Percentiles rank a stretch among this genome's conserved stretches.
Conservation (phyloP, 148 eudicot species). For the Salicornia ramosissima region DNA sequence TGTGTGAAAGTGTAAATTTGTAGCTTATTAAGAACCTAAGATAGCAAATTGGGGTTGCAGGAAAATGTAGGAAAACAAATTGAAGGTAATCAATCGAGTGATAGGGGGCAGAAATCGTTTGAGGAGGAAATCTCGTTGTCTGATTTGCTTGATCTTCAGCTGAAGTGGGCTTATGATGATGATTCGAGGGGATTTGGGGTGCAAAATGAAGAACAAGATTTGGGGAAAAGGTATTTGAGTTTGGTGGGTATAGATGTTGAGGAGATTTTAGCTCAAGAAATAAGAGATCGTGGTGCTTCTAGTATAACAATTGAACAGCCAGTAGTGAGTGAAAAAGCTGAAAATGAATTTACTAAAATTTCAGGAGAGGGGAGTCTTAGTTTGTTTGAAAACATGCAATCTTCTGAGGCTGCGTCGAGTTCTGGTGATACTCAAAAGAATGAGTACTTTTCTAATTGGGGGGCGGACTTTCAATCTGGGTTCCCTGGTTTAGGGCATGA, state of each 20-base stretch:
- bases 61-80: conserved; percentile 49
- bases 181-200: conserved; percentile 43
- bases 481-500: conserved; percentile 28
- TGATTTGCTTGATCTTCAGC: conserved; percentile 57
- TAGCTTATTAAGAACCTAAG: neutral
- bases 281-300: conserved; percentile 19
- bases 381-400: conserved; percentile 35
- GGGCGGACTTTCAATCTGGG: conserved; percentile 76
- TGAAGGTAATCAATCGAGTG: conserved; percentile 31
- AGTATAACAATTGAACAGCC: conserved; percentile 26
- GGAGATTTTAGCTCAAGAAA: conserved; percentile 37
- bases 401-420: conserved; percentile 28
- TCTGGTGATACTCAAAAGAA: conserved; percentile 29
- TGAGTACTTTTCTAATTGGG: conserved; percentile 62
- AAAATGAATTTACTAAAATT: conserved; percentile 26
- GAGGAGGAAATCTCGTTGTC: conserved; percentile 48
- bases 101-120: conserved; percentile 38
- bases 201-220: conserved; percentile 21
- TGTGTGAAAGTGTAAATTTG: neutral
- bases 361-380: conserved; percentile 32
- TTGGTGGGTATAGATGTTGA: conserved; percentile 50
- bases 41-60: conserved; percentile 37
- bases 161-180: conserved; percentile 58
- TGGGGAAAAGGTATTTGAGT: conserved; percentile 32
- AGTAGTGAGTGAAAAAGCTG: conserved; percentile 16